Conservation (phyloP, 305 asterid species). For the Plantago lanceolata region DNA sequence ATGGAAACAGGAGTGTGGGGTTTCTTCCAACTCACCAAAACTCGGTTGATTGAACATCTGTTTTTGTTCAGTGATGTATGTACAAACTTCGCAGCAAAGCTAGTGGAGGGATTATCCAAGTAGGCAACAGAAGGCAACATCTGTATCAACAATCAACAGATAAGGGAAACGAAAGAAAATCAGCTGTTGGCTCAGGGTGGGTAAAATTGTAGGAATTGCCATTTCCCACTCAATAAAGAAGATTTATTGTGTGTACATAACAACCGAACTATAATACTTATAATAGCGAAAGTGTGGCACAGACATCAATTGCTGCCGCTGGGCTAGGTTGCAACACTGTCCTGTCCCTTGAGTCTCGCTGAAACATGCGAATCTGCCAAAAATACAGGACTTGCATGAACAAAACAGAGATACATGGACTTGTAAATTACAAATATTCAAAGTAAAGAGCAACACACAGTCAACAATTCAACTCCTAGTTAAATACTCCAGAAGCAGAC, state of each 20-base stretch:
- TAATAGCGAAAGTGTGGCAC: constrained; percentile 29
- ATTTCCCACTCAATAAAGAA: constrained; percentile 14
- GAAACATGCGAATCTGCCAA: constrained; percentile 88
- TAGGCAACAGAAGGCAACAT: constrained; percentile 82
- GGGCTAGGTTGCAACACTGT: constrained; percentile 89
- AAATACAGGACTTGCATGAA: constrained; percentile 11
- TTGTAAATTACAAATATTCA: not conserved
- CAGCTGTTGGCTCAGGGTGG: constrained; percentile 14
- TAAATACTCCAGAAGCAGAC: not conserved
- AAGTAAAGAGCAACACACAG: not conserved
- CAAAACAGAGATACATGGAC: constrained; percentile 1
- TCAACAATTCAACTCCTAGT: not conserved
- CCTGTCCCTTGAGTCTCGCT: constrained; percentile 84
- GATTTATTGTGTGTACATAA: not conserved
- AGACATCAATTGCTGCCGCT: constrained; percentile 92
- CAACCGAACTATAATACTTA: not conserved
- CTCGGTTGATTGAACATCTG: constrained; percentile 88
- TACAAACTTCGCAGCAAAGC: constrained; percentile 93
- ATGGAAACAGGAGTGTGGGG: constrained; percentile 20
- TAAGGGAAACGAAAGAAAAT: constrained; percentile 12
- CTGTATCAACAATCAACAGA: constrained; percentile 46
- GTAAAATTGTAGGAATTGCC: constrained; percentile 1
- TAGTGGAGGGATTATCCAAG: constrained; percentile 85
- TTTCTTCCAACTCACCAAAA: constrained; percentile 59
- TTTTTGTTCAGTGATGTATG: constrained; percentile 95